Evolutionary conservation across 1,139 yeast species (phyloP).

Genomic region (Taphrina flavorubra): DNA sequence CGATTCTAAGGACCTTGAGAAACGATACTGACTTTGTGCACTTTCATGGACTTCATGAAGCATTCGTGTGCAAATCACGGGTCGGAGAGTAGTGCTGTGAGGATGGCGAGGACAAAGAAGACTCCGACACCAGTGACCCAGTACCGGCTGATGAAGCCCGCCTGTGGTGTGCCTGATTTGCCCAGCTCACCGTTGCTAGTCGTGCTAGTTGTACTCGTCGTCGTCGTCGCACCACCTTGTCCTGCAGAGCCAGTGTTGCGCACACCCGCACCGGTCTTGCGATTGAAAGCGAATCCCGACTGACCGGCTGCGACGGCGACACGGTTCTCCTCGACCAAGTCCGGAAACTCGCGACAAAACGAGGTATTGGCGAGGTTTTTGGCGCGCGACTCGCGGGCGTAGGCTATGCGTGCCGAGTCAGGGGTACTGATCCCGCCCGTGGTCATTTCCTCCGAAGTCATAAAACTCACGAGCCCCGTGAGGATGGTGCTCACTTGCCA

Average conservation of each 20-base stretch:
- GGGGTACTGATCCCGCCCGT: slow-evolving; percentile 63
- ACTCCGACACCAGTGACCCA: slow-evolving; percentile 27
- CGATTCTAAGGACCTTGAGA: no score
- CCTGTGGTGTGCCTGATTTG: background rate
- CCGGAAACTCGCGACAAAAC: slow-evolving; percentile 72
- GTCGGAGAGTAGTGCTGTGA: slow-evolving; percentile 14
- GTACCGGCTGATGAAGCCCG: slow-evolving; percentile 19
- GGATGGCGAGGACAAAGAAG: slow-evolving; percentile 22
- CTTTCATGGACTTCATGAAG: no score
- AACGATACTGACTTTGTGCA: no score
- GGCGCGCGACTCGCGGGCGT: slow-evolving; percentile 62
- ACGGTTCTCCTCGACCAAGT: slow-evolving; percentile 61
- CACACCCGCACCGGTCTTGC: background rate
- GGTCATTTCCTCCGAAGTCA: slow-evolving; percentile 68
- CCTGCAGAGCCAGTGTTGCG: background rate
- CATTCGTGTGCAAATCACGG: background rate
- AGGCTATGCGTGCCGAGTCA: slow-evolving; percentile 55
- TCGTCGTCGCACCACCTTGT: background rate
- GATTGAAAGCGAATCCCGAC: background rate
- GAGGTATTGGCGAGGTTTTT: slow-evolving; percentile 68
- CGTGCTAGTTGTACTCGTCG: no score
- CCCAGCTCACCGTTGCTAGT: background rate
- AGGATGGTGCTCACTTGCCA: slow-evolving; percentile 90
- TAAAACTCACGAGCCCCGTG: slow-evolving; percentile 82
- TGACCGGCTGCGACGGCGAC: slow-evolving; percentile 35